Base-by-base conservation (phyloP, 768 basidiomycete species). In the Solioccasus polychromus region DNA sequence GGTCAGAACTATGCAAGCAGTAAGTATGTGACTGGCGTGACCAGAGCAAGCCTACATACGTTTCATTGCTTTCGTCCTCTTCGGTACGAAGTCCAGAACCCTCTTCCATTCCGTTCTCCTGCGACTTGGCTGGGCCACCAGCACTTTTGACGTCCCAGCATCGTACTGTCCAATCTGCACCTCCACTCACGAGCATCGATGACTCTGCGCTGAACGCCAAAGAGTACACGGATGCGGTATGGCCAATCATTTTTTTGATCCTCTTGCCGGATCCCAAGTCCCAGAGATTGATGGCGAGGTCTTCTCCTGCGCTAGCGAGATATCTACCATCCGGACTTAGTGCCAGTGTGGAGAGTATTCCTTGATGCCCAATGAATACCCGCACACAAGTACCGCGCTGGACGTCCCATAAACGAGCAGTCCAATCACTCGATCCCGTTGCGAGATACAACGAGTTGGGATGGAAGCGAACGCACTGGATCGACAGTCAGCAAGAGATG, bases 401-500 rank as follows among this genome's bases (percentile, higher is more conserved):
- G n/a, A 95, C 89, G 62, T 99, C 96, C 96, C 96, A 99, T 32
- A 99, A 67, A 37, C 96, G 83, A 47, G 93, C 91, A 8, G 95
- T 96, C 79, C 88, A 87, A 64, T 99, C 96, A 55, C 86, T 91
- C 3, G 95, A 98, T 12, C 93, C 96, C 0, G 96, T 98, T 6
- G 93, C 95, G 24, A 99, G 79, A 68, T 98, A 99, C 28, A 99
- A 69, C 19, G 94, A 96, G 62, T 99, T 99, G 0, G 96, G 95
- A 66, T 99, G 96, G 70, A 99, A 99, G 62, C 83, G 79, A 19
- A 99, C 78, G 63, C 92, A 93, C 96, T 98, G 56, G 1, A 42
- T 26, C 10, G 5, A 41, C n/a, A 18, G 20, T 50, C 25, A 60
- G 51, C 26, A 8, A 32, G 18, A 31, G 23, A 25, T 26, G n/a